phyloP scores from a whole-genome alignment of 169 alveolate species.

The Plasmodium yoelii region DNA sequence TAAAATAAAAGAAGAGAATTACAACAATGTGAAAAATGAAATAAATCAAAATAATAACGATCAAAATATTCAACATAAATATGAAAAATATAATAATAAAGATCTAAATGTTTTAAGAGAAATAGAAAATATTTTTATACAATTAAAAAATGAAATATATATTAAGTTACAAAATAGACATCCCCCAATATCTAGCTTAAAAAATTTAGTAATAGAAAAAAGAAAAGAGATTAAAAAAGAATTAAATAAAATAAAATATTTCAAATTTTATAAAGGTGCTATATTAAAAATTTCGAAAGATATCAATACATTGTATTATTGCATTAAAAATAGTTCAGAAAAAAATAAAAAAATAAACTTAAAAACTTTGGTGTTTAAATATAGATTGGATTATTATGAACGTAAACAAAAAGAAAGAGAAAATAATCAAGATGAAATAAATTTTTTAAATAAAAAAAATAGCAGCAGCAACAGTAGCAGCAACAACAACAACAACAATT shows the following conservation, averaged over 20 bases:
- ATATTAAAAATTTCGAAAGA: slow-evolving; percentile 50
- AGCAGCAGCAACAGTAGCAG: too few species aligned
- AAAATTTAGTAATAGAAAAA: slow-evolving; percentile 42
- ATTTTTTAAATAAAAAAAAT: too few species aligned
- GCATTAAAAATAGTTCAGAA: slow-evolving; percentile 1
- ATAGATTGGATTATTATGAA: slow-evolving; percentile 20
- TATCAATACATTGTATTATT: slow-evolving; percentile 21
- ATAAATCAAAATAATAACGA: neutral
- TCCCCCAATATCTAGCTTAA: neutral
- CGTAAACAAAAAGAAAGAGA: neutral
- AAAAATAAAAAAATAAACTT: slow-evolving; percentile 12
- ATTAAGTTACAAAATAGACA: slow-evolving; percentile 12
- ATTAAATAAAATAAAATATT: slow-evolving; percentile 42
- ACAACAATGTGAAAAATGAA: too few species aligned
- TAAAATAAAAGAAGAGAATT: too few species aligned
- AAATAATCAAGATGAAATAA: neutral
- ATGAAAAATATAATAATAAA: neutral
- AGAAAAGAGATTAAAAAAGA: slow-evolving; percentile 29
- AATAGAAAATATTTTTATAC: slow-evolving; percentile 30
- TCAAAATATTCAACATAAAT: neutral
- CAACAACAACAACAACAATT: too few species aligned
- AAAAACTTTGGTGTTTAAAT: slow-evolving; percentile 27
- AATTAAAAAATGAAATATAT: slow-evolving; percentile 30
- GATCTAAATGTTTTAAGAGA: slow-evolving; percentile 14
- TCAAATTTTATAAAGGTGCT: slow-evolving; percentile 60